A percentile compares a stretch with the other conserved stretches of the same genome.
Evolutionary conservation across 2,329 filamentous ascomycete species (phyloP).

Genomic region (Chrysosporium queenslandicum): DNA sequence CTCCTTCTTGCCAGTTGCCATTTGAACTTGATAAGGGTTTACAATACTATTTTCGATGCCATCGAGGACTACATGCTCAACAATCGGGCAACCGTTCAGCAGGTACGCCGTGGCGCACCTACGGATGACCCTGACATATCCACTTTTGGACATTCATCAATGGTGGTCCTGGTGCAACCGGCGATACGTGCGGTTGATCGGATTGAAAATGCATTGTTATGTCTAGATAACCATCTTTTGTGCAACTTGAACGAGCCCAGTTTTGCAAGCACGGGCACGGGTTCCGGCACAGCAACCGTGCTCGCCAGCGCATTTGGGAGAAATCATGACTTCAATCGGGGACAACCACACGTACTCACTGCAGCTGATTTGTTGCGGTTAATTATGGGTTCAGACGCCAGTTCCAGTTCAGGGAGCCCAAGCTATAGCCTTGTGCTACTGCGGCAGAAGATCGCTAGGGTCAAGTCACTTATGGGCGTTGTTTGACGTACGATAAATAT

Average conservation of each 20-base stretch:
- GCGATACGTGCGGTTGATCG: neutral
- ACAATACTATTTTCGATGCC: neutral
- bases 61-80: neutral
- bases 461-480: neutral
- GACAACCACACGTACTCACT: neutral
- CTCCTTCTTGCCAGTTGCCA: neutral
- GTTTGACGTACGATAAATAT: too few relatives aligned
- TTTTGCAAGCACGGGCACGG: neutral
- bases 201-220: neutral
- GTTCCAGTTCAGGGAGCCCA: neutral
- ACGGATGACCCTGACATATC: neutral
- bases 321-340: neutral
- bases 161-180: neutral
- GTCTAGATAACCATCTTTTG: neutral
- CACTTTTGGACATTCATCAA: neutral
- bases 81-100: neutral
- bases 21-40: neutral
- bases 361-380: neutral
- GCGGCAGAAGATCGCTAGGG: neutral
- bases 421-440: neutral
- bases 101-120: neutral
- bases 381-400: neutral
- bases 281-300: neutral
- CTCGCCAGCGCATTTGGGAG: neutral
- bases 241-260: neutral